Base-by-base conservation (phyloP, 768 basidiomycete genomes). In the Nidularia pulvinata region DNA sequence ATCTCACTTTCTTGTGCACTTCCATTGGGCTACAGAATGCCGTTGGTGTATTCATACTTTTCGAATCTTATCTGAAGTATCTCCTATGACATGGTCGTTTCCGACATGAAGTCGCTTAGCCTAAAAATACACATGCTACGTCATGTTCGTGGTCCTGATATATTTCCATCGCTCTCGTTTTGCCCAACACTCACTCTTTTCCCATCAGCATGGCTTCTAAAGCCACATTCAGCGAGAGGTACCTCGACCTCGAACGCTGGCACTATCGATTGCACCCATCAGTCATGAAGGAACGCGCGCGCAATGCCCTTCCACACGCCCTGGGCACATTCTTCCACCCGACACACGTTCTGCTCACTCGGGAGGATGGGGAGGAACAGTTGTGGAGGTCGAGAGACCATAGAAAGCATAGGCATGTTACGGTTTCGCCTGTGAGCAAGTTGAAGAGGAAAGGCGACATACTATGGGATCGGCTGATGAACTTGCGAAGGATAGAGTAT, bases 331-430 rank as follows among this genome's bases (percentile, higher is more conserved):
- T 64, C 46, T 63, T 75, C 33, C 70, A 75, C 54, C 73, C 74
- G 6, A 75, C 75, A 4, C 67, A 67, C 33, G 73, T 63, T 4
- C 60, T 54, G 2, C 64, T 75, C 5, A 52, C 55, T n/a, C 54
- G 46, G 34, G 46, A 55, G 7, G 44, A 53, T 13, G 55, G 59
- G 2, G 34, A 36, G 37, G 30, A 48, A 46, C 32, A 50, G 35
- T 14, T 43, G 10, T 78, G 78, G 76, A 72, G 68, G n/a, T 75
- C 78, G 1, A 64, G 78, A 30, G 66, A 69, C 45, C 72, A 76
- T 48, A 57, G 74, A 19, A 74, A 72, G 49, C 61, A 70, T 32
- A 65, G 74, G n/a, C 66, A 74, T 52, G 44, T 65, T 1, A 46
- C 53, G 35, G 44, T 50, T 3, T 60, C 66, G 7, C 70, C 72